Evolutionary conservation across 1,284 basidiomycete genomes (phyloP).

Genomic region (Entoloma clypeatum): DNA sequence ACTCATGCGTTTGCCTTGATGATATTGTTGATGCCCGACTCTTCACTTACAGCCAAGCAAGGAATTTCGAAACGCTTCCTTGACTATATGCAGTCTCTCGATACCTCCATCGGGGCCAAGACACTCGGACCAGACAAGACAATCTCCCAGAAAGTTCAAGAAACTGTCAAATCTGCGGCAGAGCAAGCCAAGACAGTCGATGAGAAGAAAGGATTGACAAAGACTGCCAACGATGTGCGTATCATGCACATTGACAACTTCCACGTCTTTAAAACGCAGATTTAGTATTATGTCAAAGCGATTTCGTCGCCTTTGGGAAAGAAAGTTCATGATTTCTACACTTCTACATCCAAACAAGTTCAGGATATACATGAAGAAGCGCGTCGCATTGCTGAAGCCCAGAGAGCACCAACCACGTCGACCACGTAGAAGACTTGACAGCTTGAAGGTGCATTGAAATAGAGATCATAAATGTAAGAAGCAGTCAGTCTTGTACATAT

Average conservation of each 20-base stretch:
- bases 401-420: slow-evolving; percentile 39
- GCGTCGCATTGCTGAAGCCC: slow-evolving; percentile 62
- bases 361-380: slow-evolving; percentile 88
- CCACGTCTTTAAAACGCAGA: slow-evolving; percentile 4
- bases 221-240: slow-evolving; percentile 64
- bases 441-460: slow-evolving; percentile 13
- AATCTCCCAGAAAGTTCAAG: slow-evolving; percentile 68
- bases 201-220: slow-evolving; percentile 74
- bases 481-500: too few species aligned
- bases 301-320: slow-evolving; percentile 74
- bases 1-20: background rate
- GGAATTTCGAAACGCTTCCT: slow-evolving; percentile 88
- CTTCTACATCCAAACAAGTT: slow-evolving; percentile 75
- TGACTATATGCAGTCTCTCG: slow-evolving; percentile 68
- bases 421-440: slow-evolving; percentile 9
- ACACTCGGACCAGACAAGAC: slow-evolving; percentile 73
- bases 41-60: slow-evolving; percentile 57
- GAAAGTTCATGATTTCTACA: slow-evolving; percentile 75
- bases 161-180: slow-evolving; percentile 54
- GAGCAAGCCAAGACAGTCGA: slow-evolving; percentile 73
- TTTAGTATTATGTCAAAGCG: slow-evolving; percentile 77
- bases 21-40: background rate
- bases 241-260: background rate
- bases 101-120: slow-evolving; percentile 64
- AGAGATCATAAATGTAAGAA: too few species aligned